Base-by-base conservation (phyloP, 306 rosid species). In the Malus orientalis region DNA sequence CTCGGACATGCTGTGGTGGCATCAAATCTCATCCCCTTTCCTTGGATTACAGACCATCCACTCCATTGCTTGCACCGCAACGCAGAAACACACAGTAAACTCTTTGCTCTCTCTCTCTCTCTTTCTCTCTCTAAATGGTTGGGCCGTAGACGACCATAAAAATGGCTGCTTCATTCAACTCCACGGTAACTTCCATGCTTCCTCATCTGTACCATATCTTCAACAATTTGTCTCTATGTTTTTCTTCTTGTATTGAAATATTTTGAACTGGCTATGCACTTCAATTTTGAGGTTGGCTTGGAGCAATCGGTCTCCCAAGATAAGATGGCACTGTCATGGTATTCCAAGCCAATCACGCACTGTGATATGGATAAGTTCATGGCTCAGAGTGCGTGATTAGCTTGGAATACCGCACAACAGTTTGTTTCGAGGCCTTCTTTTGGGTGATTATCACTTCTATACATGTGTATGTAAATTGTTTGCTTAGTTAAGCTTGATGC, bases 151-250 rank as follows among this genome's bases (percentile, higher is more conserved):
- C 74, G 67, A 67, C 53, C 76, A 19, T 19, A 68, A 64, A 49
- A 7, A 93, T 93, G 97, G 91, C 93, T n/a, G 77, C 82, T 20
- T 90, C 96, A 30, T 70, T 93, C 55, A 84, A 59, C 73, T 89
- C 94, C 40, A 60, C 75, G 86, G 97, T 90, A 90, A 75, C 20
- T 12, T 5, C 32, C 38, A 11, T 42, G 69, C 57, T 11, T 60
- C 67, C 79, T 15, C 66, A 1, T 49, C 23, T 73, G 74, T 32
- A 33, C 38, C 51, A 14, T 47, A 47, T 49, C 20, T 49, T 49
- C 3, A 49, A 15, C 65, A n/a, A n/a, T 18, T 59, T 53, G 29
- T 29, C 25, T 64, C 15, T 40, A 14, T 30, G 53, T 69, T 42
- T 29, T 12, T n/a, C 15, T 45, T 11, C 53, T 30, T 67, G 4